These are phyloP conservation scores for Ambispora gerdemannii DNA, from an alignment of 192 early-diverging fungal species.

Conservation along the genomic window DNA sequence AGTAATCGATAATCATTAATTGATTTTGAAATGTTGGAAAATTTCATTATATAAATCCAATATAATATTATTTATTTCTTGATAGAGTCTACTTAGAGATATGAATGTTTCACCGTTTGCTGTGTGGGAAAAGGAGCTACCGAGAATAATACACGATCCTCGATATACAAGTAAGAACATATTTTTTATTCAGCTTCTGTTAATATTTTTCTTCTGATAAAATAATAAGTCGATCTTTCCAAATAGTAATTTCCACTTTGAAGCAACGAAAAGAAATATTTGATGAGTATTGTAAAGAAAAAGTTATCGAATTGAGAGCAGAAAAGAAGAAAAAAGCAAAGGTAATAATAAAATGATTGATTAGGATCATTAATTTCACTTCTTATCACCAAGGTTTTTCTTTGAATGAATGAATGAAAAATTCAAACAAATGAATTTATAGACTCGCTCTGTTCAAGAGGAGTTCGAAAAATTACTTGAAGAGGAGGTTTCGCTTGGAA, in stretches of 20 bases:
- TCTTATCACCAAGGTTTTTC: too few relatives aligned
- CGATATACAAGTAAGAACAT: constrained; percentile 51
- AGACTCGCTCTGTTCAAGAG: constrained; percentile 48
- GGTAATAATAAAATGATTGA: constrained; percentile 30
- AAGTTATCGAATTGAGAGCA: constrained; percentile 53
- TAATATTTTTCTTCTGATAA: constrained; percentile 3
- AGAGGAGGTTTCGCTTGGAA: constrained; percentile 48
- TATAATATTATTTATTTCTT: neutral
- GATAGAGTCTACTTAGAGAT: constrained; percentile 60
- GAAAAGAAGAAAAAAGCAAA: constrained; percentile 43
- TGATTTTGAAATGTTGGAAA: too few relatives aligned
- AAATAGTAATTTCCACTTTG: constrained; percentile 40
- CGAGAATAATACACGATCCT: constrained; percentile 60
- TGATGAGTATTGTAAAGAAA: constrained; percentile 70
- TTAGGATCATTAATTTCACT: too few relatives aligned
- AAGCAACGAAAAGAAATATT: constrained; percentile 64
- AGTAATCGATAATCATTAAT: too few relatives aligned
- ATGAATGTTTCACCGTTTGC: constrained; percentile 71
- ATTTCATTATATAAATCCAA: neutral
- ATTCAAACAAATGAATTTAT: constrained; percentile 5
- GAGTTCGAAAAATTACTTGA: constrained; percentile 58
- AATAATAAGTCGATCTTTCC: constrained; percentile 25
- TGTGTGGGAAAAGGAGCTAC: constrained; percentile 68
- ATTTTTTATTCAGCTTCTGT: constrained; percentile 8
- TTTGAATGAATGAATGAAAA: too few relatives aligned